These are phyloP conservation scores for Alnus glutinosa DNA, from an alignment of 306 rosid species.

Conservation along the genomic window DNA sequence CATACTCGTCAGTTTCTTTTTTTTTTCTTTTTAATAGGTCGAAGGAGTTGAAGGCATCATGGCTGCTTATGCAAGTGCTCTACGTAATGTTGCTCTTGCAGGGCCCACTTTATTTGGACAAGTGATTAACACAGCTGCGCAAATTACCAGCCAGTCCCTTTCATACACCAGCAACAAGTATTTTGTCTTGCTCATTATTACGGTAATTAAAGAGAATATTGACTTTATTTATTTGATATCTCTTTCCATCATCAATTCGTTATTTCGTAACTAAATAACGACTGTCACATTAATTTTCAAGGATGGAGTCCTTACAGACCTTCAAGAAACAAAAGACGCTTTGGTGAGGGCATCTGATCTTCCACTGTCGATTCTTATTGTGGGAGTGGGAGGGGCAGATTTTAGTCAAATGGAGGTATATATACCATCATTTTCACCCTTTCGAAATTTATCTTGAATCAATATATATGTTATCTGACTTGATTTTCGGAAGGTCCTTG, in stretches of 20 bases:
- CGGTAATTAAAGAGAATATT: constrained; percentile 43
- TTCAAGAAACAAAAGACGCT: constrained; percentile 81
- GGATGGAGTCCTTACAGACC: constrained; percentile 92
- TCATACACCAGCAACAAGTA: constrained; percentile 44
- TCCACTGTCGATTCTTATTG: constrained; percentile 78
- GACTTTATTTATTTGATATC: background rate
- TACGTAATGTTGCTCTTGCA: constrained; percentile 52
- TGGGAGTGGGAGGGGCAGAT: constrained; percentile 85
- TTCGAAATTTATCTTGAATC: constrained; percentile 33
- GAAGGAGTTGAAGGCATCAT: constrained; percentile 86
- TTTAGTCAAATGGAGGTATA: constrained; percentile 80
- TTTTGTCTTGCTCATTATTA: constrained; percentile 70
- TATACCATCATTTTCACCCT: background rate
- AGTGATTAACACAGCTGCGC: constrained; percentile 69
- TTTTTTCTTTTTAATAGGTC: constrained; percentile 42
- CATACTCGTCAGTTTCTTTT: background rate
- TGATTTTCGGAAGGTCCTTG: constrained; percentile 55
- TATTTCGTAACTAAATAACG: background rate
- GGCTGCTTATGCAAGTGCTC: constrained; percentile 65
- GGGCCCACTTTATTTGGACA: constrained; percentile 88
- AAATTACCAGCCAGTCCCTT: constrained; percentile 63
- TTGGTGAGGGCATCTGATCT: constrained; percentile 85
- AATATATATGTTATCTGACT: background rate
- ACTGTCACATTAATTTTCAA: constrained; percentile 20
- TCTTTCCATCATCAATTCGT: background rate